Conservation (phyloP, 116 monocot genomes). For the Dioscorea cayenensis region DNA sequence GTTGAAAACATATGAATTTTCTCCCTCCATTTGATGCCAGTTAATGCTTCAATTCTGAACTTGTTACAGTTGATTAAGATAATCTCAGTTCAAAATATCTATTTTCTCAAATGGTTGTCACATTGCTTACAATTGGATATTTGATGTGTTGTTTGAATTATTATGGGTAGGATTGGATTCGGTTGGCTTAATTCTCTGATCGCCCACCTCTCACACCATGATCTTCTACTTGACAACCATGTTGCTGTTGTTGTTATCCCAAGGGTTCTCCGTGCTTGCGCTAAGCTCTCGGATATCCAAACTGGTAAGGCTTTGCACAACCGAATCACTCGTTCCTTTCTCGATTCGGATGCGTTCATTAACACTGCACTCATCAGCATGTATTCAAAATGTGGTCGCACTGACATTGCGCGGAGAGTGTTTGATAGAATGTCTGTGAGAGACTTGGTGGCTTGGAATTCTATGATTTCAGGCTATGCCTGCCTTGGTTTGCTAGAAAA, state of each 20-base stretch:
- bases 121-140: too few relatives aligned
- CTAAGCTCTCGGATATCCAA: conserved; percentile 13
- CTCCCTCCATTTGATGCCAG: too few relatives aligned
- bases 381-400: conserved; percentile 34
- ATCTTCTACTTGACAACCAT: too few relatives aligned
- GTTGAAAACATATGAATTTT: too few relatives aligned
- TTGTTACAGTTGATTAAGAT: too few relatives aligned
- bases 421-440: conserved; percentile 28
- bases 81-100: too few relatives aligned
- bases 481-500: conserved; percentile 11
- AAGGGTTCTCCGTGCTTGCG: conserved; percentile 28
- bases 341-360: conserved; percentile 25
- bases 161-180: too few relatives aligned
- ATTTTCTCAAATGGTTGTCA: too few relatives aligned
- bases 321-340: conserved; percentile 6
- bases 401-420: conserved; percentile 24
- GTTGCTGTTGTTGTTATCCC: conserved; percentile 11
- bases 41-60: too few relatives aligned
- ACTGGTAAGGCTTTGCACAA: conserved; percentile 25
- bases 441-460: conserved; percentile 50
- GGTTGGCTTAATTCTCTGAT: not conserved
- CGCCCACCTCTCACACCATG: conserved; percentile 40
- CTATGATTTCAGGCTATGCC: conserved; percentile 40
- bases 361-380: conserved; percentile 30
- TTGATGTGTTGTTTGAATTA: not conserved